These are phyloP conservation scores for Trichocomaceae sp. DNA, from an alignment of 2,329 filamentous ascomycete genomes.

Conservation along the genomic window DNA sequence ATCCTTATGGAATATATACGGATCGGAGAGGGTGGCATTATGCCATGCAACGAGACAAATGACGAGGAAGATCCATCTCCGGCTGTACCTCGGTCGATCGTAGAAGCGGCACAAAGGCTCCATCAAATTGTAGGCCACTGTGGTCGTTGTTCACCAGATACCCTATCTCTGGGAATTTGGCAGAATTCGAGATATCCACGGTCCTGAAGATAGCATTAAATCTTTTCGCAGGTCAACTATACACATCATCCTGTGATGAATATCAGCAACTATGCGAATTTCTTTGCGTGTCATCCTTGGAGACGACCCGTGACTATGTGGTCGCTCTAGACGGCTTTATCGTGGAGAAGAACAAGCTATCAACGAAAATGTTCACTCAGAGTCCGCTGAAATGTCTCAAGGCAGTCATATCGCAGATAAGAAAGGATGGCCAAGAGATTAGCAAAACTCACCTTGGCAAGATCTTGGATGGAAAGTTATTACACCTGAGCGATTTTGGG, in stretches of 20 bases:
- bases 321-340: slow-evolving; percentile 25
- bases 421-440: slow-evolving; percentile 35
- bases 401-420: slow-evolving; percentile 27
- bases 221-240: slow-evolving; percentile 63
- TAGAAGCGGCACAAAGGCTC: no score
- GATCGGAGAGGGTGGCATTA: no score
- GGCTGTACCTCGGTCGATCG: no score
- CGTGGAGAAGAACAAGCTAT: slow-evolving; percentile 9
- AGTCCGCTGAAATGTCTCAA: slow-evolving; percentile 41
- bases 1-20: no score
- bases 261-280: slow-evolving; percentile 35
- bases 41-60: no score
- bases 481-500: slow-evolving; percentile 14
- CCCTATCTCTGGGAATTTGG: not conserved
- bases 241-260: slow-evolving; percentile 49
- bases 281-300: slow-evolving; percentile 35
- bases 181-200: slow-evolving; percentile 18
- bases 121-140: no score
- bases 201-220: slow-evolving; percentile 44
- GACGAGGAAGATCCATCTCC: no score
- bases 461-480: slow-evolving; percentile 33
- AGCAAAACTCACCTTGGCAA: slow-evolving; percentile 42
- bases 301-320: slow-evolving; percentile 18
- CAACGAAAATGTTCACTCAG: slow-evolving; percentile 26
- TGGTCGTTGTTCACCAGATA: not conserved